Evolutionary conservation across 2,329 filamentous ascomycete genomes (phyloP), one percentile per base, ranked within the genome.

Genomic region (Fusarium graminum): DNA sequence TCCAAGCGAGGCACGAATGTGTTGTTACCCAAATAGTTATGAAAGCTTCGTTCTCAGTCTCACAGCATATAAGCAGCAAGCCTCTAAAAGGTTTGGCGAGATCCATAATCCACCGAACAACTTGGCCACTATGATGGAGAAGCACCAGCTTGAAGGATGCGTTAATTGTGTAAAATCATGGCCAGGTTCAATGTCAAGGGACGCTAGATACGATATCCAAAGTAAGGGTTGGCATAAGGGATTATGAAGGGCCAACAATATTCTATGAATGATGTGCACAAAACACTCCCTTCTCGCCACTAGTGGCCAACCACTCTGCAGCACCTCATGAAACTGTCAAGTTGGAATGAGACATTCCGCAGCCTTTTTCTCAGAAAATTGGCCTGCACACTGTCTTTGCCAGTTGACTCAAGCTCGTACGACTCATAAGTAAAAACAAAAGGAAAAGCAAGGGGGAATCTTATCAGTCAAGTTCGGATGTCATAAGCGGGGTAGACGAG

Each of bases 371-470:
- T 59, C 29, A 30, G 41, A 17, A 59, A 51, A 41, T 34, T 38
- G 29, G 19, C 42, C 39, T 30, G 41, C 40, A 49, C 43, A 34
- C 29, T 53, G 60, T 41, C 38, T 56, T 41, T 49, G 40, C 50
- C 42, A 44, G 40, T 45, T 45, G 65, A 69, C 42, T 53, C 63
- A 59, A 45, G 22, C 52, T 59, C 47, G 65, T 61, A 62, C 51
- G 55, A 63, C 46, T 12, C n/a, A 5, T 41, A 59, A 57, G 22
- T 22, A 22, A 22, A 22, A 22, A 22, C 4, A 22, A 22, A 22
- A 22, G 22, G 63, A 71, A 68, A 72, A 70, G 68, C 66, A 71
- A 72, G 66, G 66, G 62, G 49, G 50, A 45, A 34, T 55, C 50
- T 58, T 46, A 44, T 52, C 53, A 53, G 45, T 63, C 22, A 32